Base-by-base conservation (phyloP, 2,329 filamentous ascomycete genomes). In the Acrocalymma vagum region DNA sequence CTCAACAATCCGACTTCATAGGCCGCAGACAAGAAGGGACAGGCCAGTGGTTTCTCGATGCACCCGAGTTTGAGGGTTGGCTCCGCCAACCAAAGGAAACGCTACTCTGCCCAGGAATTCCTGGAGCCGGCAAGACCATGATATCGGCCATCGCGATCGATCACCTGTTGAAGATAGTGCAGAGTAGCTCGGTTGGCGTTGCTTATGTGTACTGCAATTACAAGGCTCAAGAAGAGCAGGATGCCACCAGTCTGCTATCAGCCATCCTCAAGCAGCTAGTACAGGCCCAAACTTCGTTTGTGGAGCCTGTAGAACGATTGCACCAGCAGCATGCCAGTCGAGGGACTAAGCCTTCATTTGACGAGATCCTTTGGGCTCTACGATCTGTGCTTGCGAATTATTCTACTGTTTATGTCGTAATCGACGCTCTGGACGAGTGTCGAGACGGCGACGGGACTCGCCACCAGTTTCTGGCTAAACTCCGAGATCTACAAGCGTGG, bases 191-290 rank as follows among this genome's bases (percentile, higher is more conserved):
- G n/a, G n/a, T n/a, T n/a, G n/a, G n/a, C n/a, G 58, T 80, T 13
- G 72, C 70, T 0, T 79, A 72, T 21, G n/a, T 78, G 0, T 81
- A 76, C 33, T 76, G 67, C 54, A 72, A 75, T 29, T 77, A 71
- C 40, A 51, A 51, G 11, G 58, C 55, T 3, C 43, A 67, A 7
- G 37, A 67, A 0, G 60, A 75, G 10, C 74, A 78, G 21, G 29
- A 17, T 4, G 15, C 16, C 4, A n/a, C 8, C 5, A 15, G 20
- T 16, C 18, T 38, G 10, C 8, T 38, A 6, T 6, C 17, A 5
- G 20, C 13, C 15, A 35, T 14, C 9, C 7, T 25, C 21, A 18
- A 29, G 14, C 10, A 37, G 34, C 8, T 22, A n/a, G 23, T 25
- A n/a, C 23, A 25, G 23, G 30, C 2, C 53, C 62, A 0, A 38